Base-by-base conservation (phyloP, 306 rosid genomes). In the Morella rubra region DNA sequence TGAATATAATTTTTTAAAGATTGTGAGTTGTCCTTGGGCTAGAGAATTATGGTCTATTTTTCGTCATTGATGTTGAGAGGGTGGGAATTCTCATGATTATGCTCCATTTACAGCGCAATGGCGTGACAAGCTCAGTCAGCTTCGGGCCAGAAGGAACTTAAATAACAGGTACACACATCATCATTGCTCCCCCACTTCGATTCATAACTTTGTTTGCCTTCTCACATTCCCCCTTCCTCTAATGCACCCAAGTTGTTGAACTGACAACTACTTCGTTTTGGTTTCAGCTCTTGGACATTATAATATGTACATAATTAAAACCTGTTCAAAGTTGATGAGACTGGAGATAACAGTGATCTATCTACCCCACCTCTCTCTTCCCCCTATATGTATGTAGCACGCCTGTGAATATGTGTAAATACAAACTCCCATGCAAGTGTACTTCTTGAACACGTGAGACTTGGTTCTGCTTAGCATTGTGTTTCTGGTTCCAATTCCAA, bases 121-220 rank as follows among this genome's bases (percentile, higher is more conserved):
- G 91, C 86, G 91, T 75, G 91, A 88, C 85, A 88, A 85, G 56
- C 90, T 88, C 54, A 87, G 80, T 71, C 86, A 84, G 49, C 86
- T 86, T 46, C 83, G 91, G 66, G 81, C 91, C 6, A 84, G 77
- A 72, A 85, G 44, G 83, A 86, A 88, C 84, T 64, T 88, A 87
- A 79, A 12, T 83, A 65, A 80, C 54, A 40, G 81, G 91, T 88
- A 75, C 27, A 24, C 37, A 50, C 52, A 76, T 55, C 16, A 0
- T 50, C 13, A 45, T 24, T 32, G 7, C 73, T 18, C 41, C 12
- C 7, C 44, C 59, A 44, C 12, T 71, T 61, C 46, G 53, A 69
- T 60, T 41, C 47, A 15, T 45, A 20, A 64, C 7, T 49, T 32
- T 55, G 13, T 12, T 13, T n/a, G 51, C 55, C 37, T 32, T 32